phyloP scores from a whole-genome alignment of 305 asterid genomes.

The Rubia tinctorum region DNA sequence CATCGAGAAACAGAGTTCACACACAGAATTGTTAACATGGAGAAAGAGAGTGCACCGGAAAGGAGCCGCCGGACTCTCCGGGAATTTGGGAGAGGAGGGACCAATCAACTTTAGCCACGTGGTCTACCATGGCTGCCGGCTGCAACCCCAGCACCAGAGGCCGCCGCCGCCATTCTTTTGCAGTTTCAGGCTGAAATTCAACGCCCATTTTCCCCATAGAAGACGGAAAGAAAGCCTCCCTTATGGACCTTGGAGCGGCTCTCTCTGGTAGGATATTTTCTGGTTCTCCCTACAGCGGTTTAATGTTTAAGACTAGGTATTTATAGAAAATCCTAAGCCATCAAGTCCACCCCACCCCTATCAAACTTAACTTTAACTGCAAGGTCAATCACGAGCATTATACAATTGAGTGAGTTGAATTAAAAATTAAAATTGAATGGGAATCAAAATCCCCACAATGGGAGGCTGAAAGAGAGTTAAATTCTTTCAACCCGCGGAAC shows the following conservation, averaged over 20 bases:
- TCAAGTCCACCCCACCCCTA: neutral
- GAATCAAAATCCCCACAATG: no score
- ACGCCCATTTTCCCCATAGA: constrained; percentile 49
- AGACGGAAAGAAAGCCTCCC: neutral
- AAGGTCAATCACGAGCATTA: no score
- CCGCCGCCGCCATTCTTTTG: constrained; percentile 20
- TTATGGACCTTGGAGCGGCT: neutral
- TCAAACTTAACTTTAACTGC: neutral
- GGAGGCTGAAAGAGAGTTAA: no score
- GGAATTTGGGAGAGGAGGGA: constrained; percentile 83
- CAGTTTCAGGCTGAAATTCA: constrained; percentile 39
- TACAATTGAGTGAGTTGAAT: no score
- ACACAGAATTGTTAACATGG: constrained; percentile 5
- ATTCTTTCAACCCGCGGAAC: no score
- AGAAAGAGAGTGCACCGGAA: constrained; percentile 52
- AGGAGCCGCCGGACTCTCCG: constrained; percentile 95
- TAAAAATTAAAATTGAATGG: no score
- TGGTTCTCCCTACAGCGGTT: neutral
- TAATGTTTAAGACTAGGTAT: neutral
- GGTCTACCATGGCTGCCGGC: constrained; percentile 92
- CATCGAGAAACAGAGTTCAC: constrained; percentile 9
- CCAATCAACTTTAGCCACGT: constrained; percentile 78
- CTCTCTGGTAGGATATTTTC: neutral
- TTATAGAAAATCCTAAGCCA: neutral
- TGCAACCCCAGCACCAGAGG: constrained; percentile 79